Conservation (phyloP, 1,284 basidiomycete genomes). For the Papiliotrema terrestris region DNA sequence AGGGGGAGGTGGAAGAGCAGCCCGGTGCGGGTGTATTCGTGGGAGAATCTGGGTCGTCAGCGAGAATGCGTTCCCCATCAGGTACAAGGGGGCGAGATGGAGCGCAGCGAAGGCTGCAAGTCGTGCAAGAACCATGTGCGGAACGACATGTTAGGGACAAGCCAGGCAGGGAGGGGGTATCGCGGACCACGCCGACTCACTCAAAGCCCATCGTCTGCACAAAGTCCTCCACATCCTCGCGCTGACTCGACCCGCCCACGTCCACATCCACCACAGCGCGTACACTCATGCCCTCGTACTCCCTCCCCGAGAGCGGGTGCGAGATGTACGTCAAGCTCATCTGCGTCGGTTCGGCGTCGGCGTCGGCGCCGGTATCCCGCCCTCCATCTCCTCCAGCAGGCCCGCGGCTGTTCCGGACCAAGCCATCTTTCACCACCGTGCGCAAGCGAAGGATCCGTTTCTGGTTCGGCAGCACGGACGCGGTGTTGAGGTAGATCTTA, state of each 20-base stretch:
- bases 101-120: not conserved
- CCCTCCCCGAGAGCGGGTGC: slow-evolving; percentile 26
- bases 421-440: not conserved
- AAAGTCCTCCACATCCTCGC: slow-evolving; percentile 35
- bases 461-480: slow-evolving; percentile 32
- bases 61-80: not conserved
- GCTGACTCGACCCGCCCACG: slow-evolving; percentile 17
- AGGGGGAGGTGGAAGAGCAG: slow-evolving; percentile 39
- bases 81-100: not conserved
- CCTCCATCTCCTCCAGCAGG: not conserved
- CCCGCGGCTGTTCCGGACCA: not conserved
- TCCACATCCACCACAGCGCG: slow-evolving; percentile 33
- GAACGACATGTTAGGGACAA: not conserved
- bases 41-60: slow-evolving; percentile 27
- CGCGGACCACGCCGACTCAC: slow-evolving; percentile 18
- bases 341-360: slow-evolving; percentile 4
- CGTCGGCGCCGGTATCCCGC: slow-evolving; percentile 4
- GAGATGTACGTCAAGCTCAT: slow-evolving; percentile 29
- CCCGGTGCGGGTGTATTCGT: slow-evolving; percentile 27
- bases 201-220: slow-evolving; percentile 32
- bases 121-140: not conserved
- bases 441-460: slow-evolving; percentile 24
- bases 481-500: slow-evolving; percentile 27
- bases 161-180: not conserved
- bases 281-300: slow-evolving; percentile 36